A percentile compares a stretch with the other conserved stretches of the same genome.
Evolutionary conservation across 108 stramenopile species (phyloP).

Genomic region (Skeletonema marinoi): DNA sequence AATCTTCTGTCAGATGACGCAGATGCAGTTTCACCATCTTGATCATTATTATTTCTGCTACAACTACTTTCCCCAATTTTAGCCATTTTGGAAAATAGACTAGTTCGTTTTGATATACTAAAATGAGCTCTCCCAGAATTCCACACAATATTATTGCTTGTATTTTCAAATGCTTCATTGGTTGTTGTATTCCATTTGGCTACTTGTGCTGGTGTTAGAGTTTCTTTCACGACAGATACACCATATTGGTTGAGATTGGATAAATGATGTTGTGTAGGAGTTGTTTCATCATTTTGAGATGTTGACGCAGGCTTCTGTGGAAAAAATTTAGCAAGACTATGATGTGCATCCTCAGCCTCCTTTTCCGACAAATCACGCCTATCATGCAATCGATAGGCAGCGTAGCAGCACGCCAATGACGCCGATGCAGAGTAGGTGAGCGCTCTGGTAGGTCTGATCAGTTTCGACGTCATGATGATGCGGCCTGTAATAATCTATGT

Average conservation of each 20-base stretch:
- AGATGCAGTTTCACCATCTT: neutral
- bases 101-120: constrained; percentile 20
- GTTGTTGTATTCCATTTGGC: constrained; percentile 19
- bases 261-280: constrained; percentile 10
- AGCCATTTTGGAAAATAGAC: constrained; percentile 25
- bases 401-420: constrained; percentile 10
- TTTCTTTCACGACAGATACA: constrained; percentile 20
- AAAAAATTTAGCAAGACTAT: constrained; percentile 15
- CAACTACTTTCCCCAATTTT: constrained; percentile 3
- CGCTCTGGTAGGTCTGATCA: neutral
- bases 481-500: too few species aligned
- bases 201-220: constrained; percentile 13
- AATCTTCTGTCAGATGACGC: neutral
- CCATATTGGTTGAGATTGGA: constrained; percentile 18
- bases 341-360: constrained; percentile 11
- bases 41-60: neutral
- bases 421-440: neutral
- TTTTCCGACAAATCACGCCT: constrained; percentile 15
- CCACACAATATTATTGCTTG: constrained; percentile 25
- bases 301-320: neutral
- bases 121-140: constrained; percentile 39
- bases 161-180: constrained; percentile 18
- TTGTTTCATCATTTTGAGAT: neutral
- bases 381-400: constrained; percentile 26
- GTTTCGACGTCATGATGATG: too few species aligned